Base-by-base conservation (phyloP, 305 asterid genomes). In the Ajuga reptans region DNA sequence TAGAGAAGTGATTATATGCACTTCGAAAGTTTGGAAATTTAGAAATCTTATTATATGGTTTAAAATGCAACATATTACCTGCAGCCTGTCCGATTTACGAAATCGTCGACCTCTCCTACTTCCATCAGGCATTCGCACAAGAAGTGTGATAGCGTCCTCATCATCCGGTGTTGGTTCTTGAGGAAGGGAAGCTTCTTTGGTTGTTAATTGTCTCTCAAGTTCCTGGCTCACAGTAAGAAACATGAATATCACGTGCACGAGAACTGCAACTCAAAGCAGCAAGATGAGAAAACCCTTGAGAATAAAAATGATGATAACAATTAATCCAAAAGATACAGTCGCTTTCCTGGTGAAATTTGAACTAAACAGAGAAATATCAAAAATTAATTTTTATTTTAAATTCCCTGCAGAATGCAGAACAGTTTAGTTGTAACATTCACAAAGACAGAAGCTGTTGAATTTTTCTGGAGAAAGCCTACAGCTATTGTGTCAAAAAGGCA, bases 111-210 rank as follows among this genome's bases (percentile, higher is more conserved):
- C 97, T 79, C 95, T 82, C 75, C 99, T 82, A 75, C 87, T 91
- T 55, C 97, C 99, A 81, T 93, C 97, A 69, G 99, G 96, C 96
- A 93, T 85, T 58, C 97, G 87, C 63, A 93, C 91, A 77, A 93
- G 95, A 49, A 93, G 96, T 10, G 90, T 93, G 63, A 93, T 87
- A 37, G 96, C 90, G 76, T 82, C 86, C 83, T 87, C 96, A 49
- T 89, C 92, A 79, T 84, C 88, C 6, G 85, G 34, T 21, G 87
- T 58, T 74, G 99, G 99, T 80, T 93, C 99, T 71, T 79, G 84
- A 67, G 99, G 99, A 71, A 93, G 92, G 58, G 96, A 85, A 68
- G 95, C 92, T 75, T 87, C 99, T 85, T 89, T 93, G 50, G 90
- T 91, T 47, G 95, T 92, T 77, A 91, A 49, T 72, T 91, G 92